Evolutionary conservation across 1,284 basidiomycete species (phyloP).

Genomic region (Ustilago xerochloae): DNA sequence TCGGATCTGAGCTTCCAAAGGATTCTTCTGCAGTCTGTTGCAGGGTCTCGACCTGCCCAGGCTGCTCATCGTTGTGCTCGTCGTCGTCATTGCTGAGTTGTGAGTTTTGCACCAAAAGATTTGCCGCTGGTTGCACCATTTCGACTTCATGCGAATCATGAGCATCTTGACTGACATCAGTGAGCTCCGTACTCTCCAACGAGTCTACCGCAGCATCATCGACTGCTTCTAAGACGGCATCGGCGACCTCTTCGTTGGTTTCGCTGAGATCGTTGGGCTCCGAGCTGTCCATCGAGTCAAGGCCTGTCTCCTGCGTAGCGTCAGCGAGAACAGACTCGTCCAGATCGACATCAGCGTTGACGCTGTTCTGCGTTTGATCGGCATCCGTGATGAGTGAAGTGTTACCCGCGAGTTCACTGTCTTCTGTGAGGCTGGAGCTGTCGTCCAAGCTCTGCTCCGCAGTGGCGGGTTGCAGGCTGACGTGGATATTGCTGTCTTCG

Average conservation of each 20-base stretch:
- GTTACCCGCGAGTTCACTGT: background rate
- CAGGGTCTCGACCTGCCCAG: too few relatives aligned
- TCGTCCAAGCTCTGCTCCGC: background rate
- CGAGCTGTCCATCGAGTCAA: background rate
- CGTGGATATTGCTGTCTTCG: background rate
- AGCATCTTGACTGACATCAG: background rate
- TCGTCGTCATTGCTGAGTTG: too few relatives aligned
- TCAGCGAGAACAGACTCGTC: background rate
- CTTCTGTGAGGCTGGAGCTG: background rate
- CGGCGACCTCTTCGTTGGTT: background rate
- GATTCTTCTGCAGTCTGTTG: background rate
- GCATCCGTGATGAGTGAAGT: background rate
- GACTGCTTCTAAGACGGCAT: background rate
- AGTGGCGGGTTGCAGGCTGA: background rate
- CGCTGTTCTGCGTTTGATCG: background rate
- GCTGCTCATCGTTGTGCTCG: too few relatives aligned
- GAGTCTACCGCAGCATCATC: background rate
- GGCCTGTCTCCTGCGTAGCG: background rate
- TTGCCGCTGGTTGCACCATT: background rate
- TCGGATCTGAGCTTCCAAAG: background rate
- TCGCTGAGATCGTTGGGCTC: background rate
- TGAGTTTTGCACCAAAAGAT: too few relatives aligned
- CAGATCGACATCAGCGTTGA: background rate
- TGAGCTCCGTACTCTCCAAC: background rate
- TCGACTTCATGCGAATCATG: constrained; percentile 4